Base-by-base conservation (phyloP, 768 basidiomycete species). In the Clathrus columnatus region DNA sequence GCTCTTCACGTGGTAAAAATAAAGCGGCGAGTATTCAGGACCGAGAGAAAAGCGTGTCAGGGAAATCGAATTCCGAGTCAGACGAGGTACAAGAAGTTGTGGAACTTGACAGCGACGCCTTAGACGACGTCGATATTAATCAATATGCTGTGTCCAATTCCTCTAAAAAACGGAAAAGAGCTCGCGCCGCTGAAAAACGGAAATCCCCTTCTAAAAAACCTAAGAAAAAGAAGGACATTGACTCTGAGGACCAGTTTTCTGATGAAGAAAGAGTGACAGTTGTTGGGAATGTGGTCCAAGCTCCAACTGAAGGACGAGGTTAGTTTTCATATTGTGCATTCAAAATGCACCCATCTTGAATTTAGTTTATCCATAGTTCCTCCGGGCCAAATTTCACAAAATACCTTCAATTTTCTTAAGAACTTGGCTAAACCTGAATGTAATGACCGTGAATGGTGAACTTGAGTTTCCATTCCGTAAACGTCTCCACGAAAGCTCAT, bases 371-470 rank as follows among this genome's bases (percentile, higher is more conserved):
- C 20, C 46, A 28, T 59, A 88, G 92, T 91, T 0, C 85, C 91
- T 0, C 79, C 90, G 10, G 93, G 92, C 8, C 82, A 83, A 67
- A 81, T 96, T 63, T 94, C 92, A 1, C 75, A 83, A 62, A 94
- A 96, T 60, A 90, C 87, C 2, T 68, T 97, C 30, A 71, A 89
- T 63, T 96, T 96, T 65, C 67, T 94, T 54, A 69, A 61, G 7
- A 74, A 84, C 23, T 72, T 96, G 41, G 77, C 77, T 63, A 80
- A 88, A 56, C 85, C 90, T 0, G 75, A 80, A 44, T 83, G 83
- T 63, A 93, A 97, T 59, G 87, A 96, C 65, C 77, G 91, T 3
- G 77, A 84, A 70, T 90, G 91, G 91, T 89, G 54, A 57, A 76
- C 51, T 36, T 7, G 4, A n/a, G 4, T 30, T 26, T 26, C 5